These are phyloP conservation scores for Lactuca saligna DNA, from an alignment of 129 eudicot species.

Conservation along the genomic window DNA sequence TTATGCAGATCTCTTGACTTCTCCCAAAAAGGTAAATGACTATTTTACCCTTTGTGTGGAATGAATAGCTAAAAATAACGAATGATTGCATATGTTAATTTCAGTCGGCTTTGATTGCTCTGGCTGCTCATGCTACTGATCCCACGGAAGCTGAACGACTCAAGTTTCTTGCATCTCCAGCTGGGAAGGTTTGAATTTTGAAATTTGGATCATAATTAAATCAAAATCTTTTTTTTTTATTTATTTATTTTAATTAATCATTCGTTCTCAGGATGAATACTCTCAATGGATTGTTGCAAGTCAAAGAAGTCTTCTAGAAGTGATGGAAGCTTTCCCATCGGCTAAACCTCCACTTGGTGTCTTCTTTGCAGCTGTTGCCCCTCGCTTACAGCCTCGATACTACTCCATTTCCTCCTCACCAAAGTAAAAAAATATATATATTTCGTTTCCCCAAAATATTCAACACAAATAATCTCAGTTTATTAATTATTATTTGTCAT, in stretches of 20 bases:
- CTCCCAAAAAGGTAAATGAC: conserved; percentile 79
- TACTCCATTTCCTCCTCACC: conserved; percentile 96
- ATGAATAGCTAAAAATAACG: no score
- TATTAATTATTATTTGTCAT: conserved; percentile 14
- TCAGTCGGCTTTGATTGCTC: conserved; percentile 87
- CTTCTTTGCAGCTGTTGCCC: conserved; percentile 91
- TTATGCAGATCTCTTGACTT: conserved; percentile 78
- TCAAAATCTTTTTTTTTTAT: no score
- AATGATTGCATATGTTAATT: not conserved
- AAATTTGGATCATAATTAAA: not conserved
- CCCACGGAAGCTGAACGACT: conserved; percentile 89
- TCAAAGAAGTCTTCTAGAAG: conserved; percentile 92
- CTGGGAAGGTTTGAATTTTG: conserved; percentile 71
- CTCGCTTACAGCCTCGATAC: conserved; percentile 94
- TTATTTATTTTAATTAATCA: no score
- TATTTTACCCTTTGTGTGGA: not conserved
- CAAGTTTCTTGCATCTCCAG: conserved; percentile 80
- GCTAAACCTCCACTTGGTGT: conserved; percentile 92
- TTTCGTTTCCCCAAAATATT: not conserved
- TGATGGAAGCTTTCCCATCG: conserved; percentile 86
- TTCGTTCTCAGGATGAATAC: conserved; percentile 99
- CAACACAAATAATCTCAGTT: not conserved
- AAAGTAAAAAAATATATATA: conserved; percentile 38
- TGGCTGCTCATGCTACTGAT: conserved; percentile 90
- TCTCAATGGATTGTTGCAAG: conserved; percentile 82